Conservation (phyloP, 805 yeast species). For the Maudiozyma serrabonitensis region DNA sequence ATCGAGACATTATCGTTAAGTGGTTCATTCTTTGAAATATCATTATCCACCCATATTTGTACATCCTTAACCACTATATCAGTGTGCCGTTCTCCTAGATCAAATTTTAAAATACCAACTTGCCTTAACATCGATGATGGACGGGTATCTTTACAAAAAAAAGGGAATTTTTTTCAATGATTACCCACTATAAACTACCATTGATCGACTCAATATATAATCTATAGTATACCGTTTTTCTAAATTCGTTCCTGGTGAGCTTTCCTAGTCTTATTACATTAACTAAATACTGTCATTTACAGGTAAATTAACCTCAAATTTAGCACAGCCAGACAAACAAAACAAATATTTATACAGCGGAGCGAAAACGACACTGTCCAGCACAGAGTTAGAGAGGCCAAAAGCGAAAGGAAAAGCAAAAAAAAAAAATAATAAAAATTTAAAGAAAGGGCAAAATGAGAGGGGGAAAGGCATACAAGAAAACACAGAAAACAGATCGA, state of each 20-base stretch:
- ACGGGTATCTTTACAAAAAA: neutral
- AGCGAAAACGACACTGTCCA: too few species aligned
- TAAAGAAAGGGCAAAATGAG: neutral
- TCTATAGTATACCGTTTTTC: neutral
- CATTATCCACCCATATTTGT: conserved; percentile 17
- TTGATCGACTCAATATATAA: neutral
- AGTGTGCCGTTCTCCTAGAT: conserved; percentile 14
- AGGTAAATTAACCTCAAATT: neutral
- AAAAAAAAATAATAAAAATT: neutral
- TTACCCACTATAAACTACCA: too few species aligned
- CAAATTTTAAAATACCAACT: conserved; percentile 13
- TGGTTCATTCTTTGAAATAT: neutral
- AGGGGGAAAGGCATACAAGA: neutral
- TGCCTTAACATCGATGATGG: conserved; percentile 2
- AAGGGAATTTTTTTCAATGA: neutral
- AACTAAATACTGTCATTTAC: neutral
- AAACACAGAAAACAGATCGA: too few species aligned
- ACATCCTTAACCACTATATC: conserved; percentile 19
- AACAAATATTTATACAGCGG: neutral
- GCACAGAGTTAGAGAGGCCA: too few species aligned
- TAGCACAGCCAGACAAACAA: neutral
- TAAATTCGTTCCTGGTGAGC: too few species aligned
- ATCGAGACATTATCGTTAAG: neutral
- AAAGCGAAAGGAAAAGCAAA: neutral
- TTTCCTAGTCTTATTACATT: too few species aligned